Percentiles rank a stretch among this genome's conserved stretches.
These are phyloP conservation scores for Pholiota conissans DNA, from an alignment of 768 basidiomycete genomes.

Conservation along the genomic window DNA sequence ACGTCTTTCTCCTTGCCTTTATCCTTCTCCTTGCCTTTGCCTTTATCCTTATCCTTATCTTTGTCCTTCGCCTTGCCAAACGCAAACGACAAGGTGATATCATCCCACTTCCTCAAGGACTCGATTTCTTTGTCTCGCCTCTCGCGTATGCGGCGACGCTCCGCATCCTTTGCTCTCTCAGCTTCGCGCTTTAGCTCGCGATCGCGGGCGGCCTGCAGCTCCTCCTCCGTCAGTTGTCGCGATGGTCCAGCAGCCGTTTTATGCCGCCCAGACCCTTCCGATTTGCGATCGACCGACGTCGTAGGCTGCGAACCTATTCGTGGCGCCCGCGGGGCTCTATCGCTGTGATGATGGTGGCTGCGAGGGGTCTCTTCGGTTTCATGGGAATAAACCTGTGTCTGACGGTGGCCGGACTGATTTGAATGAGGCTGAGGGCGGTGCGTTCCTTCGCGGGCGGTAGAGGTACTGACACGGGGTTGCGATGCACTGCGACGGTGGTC, in stretches of 20 bases:
- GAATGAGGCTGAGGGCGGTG: background rate
- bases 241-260: background rate
- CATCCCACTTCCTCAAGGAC: constrained; percentile 21
- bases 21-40: constrained; percentile 13
- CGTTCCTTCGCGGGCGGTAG: background rate
- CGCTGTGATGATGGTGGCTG: background rate
- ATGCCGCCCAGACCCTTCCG: background rate
- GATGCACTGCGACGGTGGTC: constrained; percentile 5
- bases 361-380: background rate
- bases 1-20: constrained; percentile 13
- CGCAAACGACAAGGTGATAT: constrained; percentile 8
- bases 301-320: background rate
- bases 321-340: background rate
- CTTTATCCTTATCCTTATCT: constrained; percentile 8
- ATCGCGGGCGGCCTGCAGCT: background rate
- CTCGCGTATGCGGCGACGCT: constrained; percentile 4
- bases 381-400: background rate
- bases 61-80: background rate
- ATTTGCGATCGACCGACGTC: background rate
- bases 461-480: background rate
- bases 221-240: background rate
- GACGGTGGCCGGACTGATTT: background rate
- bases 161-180: background rate
- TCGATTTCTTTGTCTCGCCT: constrained; percentile 16
- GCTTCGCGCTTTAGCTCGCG: background rate